A percentile compares a stretch with the other conserved stretches of the same genome.
These are phyloP conservation scores for Clarireedia hainanense DNA, from an alignment of 2,329 filamentous ascomycete genomes.

Conservation along the genomic window DNA sequence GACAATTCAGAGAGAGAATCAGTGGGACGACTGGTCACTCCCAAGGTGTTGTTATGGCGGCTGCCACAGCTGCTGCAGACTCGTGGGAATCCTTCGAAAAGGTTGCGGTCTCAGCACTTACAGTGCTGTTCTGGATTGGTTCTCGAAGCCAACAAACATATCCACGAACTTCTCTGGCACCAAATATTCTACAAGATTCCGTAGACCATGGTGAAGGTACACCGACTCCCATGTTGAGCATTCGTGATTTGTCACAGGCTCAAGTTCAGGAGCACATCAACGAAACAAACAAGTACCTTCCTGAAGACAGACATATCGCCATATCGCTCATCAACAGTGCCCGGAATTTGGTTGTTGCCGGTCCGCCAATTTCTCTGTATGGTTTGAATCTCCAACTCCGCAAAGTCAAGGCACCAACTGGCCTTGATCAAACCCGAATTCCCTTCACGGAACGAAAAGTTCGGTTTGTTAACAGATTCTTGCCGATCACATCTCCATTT, in stretches of 20 bases:
- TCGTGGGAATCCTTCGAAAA: conserved; percentile 90
- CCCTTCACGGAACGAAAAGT: conserved; percentile 95
- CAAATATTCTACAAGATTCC: conserved; percentile 85
- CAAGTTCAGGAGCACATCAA: conserved; percentile 96
- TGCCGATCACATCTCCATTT: conserved; percentile 96
- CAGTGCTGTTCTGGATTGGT: conserved; percentile 97
- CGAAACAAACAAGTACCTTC: conserved; percentile 92
- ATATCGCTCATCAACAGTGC: conserved; percentile 97
- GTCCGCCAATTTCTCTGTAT: conserved; percentile 90
- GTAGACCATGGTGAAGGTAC: conserved; percentile 89
- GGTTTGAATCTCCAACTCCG: conserved; percentile 91
- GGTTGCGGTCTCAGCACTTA: conserved; percentile 71
- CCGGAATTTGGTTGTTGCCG: conserved; percentile 92
- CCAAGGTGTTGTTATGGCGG: conserved; percentile 89
- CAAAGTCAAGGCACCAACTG: conserved; percentile 97
- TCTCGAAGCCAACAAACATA: conserved; percentile 95
- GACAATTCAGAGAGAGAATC: conserved; percentile 76
- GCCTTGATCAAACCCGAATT: conserved; percentile 87
- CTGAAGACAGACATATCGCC: conserved; percentile 83
- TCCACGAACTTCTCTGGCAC: conserved; percentile 87
- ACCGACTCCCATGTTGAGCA: conserved; percentile 96
- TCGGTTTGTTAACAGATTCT: conserved; percentile 91
- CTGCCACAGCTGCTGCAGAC: conserved; percentile 80
- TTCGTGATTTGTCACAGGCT: conserved; percentile 79
- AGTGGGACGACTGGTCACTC: conserved; percentile 92